phyloP scores from a whole-genome alignment of 441 rosid species.

The Euphorbia schlechtendalii region DNA sequence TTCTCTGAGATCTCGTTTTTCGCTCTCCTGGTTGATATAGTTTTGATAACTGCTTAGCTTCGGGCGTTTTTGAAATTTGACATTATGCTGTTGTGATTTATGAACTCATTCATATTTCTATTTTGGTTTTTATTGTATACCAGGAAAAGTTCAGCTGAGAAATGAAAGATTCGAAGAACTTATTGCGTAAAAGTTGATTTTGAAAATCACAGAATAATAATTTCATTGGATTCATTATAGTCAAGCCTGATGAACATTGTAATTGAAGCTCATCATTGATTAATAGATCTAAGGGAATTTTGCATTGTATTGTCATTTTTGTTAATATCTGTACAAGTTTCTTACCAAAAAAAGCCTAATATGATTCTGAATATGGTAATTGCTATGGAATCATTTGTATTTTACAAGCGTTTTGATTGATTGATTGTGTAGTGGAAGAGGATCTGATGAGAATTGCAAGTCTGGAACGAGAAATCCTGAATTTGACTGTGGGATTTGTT shows the following conservation, averaged over 20 bases:
- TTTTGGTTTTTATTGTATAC: neutral
- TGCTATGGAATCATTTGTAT: neutral
- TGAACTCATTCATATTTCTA: too few species aligned
- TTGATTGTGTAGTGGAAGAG: conserved; percentile 28
- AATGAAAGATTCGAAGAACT: too few species aligned
- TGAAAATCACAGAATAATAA: too few species aligned
- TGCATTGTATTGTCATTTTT: neutral
- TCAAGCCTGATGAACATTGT: too few species aligned
- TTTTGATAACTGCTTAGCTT: neutral
- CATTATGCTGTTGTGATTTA: too few species aligned
- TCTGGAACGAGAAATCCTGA: conserved; percentile 26
- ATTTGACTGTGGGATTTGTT: conserved; percentile 23
- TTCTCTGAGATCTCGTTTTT: neutral
- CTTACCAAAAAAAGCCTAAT: neutral
- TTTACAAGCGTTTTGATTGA: neutral
- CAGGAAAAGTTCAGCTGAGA: neutral
- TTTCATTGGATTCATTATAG: too few species aligned
- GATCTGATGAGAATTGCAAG: conserved; percentile 34
- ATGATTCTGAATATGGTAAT: neutral
- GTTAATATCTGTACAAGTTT: neutral
- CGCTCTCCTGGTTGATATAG: too few species aligned
- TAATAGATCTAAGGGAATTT: neutral
- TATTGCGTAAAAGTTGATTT: too few species aligned
- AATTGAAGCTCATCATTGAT: too few species aligned
- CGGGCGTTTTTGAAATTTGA: conserved; percentile 1